Evolutionary conservation across 345 rosid genomes (phyloP), one percentile per base, ranked within the genome.

Genomic region (Conringia planisiliqua): DNA sequence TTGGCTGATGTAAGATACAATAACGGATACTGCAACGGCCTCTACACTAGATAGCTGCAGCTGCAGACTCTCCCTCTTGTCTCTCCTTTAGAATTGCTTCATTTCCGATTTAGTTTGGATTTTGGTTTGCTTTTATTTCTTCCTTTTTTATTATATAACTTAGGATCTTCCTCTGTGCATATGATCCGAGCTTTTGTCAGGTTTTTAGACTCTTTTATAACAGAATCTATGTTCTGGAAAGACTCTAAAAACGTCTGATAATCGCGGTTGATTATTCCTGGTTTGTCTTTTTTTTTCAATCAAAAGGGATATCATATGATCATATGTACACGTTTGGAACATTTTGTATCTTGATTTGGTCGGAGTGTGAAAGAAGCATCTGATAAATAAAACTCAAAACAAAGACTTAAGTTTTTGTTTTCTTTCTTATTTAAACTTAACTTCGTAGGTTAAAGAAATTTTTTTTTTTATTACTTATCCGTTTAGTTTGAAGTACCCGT

Each of bases 1-100:
- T 40, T 83, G 63, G 60, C 81, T 7, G 87, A 84, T 76, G 87
- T 81, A 65, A 66, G 80, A 59, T 87, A 84, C 55, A 77, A 69
- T 46, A 86, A 84, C 73, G 87, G 74, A 71, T 82, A 65, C 30
- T 83, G 86, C 81, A 87, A 83, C 26, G 85, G 88, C 16, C 81
- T 93, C 85, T 85, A 81, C 70, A 58, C 82, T 67, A 90, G 86
- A 81, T 47, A 74, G 55, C 70, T 77, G 30, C 71, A 44, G 32
- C 38, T 30, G 58, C 63, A 63, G 60, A 7, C 10, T 7, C 32
- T 17, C 32, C 5, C 13, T 10, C 13, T 3, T 26, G 24, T n/a
- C 18, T 35, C 24, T 47, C 16, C 44, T 5, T 67, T 67, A 67
- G 73, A 48, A 48, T 14, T 35, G 61, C 39, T 64, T 38, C 12